These are phyloP conservation scores for Colletotrichum liaoningense DNA, from an alignment of 2,329 filamentous ascomycete species.

Conservation along the genomic window DNA sequence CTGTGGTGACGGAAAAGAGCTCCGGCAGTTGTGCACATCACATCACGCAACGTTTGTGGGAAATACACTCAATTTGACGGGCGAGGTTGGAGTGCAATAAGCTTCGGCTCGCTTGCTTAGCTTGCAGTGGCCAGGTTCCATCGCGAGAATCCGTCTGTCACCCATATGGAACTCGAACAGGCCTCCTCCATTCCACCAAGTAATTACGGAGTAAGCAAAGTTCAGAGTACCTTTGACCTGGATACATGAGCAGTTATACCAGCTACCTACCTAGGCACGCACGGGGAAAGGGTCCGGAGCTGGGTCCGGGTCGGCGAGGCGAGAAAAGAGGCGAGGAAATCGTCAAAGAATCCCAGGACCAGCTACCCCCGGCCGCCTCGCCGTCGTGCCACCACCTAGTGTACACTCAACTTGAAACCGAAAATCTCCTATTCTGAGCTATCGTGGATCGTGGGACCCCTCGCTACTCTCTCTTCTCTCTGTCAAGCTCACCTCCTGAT, in stretches of 20 bases:
- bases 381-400: neutral
- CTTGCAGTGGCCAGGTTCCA: neutral
- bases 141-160: neutral
- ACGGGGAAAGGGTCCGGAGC: neutral
- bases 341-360: neutral
- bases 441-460: neutral
- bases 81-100: neutral
- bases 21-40: neutral
- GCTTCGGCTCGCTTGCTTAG: neutral
- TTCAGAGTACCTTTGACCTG: neutral
- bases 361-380: neutral
- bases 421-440: conserved; percentile 24
- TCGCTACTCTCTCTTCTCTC: neutral
- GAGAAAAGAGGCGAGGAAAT: neutral
- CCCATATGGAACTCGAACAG: neutral
- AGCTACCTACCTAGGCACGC: neutral
- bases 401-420: conserved; percentile 19
- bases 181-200: neutral
- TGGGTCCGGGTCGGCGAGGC: neutral
- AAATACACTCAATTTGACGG: neutral
- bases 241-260: neutral
- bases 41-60: neutral
- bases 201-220: neutral
- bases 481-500: neutral
- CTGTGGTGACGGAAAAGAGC: neutral